These are phyloP conservation scores for Penicillium bialowiezense DNA, from an alignment of 495 filamentous ascomycete species.

Conservation along the genomic window DNA sequence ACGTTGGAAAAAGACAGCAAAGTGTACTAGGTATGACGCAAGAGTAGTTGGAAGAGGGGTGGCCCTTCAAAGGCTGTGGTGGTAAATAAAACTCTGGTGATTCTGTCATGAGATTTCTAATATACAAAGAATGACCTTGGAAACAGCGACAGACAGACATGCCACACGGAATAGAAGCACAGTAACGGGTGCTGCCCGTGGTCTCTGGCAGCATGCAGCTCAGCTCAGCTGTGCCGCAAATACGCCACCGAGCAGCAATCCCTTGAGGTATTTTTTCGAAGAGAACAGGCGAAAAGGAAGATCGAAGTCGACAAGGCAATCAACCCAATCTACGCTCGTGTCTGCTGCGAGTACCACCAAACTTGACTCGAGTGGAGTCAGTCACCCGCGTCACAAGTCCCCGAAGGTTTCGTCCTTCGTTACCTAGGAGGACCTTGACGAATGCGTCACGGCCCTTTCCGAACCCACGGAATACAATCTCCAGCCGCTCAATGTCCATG, in stretches of 20 bases:
- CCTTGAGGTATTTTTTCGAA: not conserved
- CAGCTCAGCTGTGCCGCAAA: not conserved
- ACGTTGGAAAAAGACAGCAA: too few relatives aligned
- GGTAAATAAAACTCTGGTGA: not conserved
- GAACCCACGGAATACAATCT: slow-evolving; percentile 80
- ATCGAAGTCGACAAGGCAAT: not conserved
- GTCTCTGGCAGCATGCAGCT: not conserved
- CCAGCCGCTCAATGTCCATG: slow-evolving; percentile 53
- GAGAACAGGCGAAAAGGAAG: not conserved
- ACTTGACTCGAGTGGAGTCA: slow-evolving; percentile 86
- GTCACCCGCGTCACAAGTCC: slow-evolving; percentile 68
- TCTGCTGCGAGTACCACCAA: slow-evolving; percentile 86
- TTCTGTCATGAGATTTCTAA: slow-evolving; percentile 14
- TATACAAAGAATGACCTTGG: slow-evolving; percentile 26
- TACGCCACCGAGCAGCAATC: not conserved
- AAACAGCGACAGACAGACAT: slow-evolving; percentile 8
- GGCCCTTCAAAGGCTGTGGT: too few relatives aligned
- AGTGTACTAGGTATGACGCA: too few relatives aligned
- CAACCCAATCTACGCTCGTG: slow-evolving; percentile 79
- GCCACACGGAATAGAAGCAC: slow-evolving; percentile 1
- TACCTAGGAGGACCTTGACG: slow-evolving; percentile 81
- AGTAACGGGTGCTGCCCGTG: not conserved
- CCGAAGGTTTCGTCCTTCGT: slow-evolving; percentile 72
- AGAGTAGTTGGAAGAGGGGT: too few relatives aligned
- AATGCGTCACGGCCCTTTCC: slow-evolving; percentile 83